Evolutionary conservation across 345 rosid species (phyloP).

Genomic region (Syzygium oleosum): DNA sequence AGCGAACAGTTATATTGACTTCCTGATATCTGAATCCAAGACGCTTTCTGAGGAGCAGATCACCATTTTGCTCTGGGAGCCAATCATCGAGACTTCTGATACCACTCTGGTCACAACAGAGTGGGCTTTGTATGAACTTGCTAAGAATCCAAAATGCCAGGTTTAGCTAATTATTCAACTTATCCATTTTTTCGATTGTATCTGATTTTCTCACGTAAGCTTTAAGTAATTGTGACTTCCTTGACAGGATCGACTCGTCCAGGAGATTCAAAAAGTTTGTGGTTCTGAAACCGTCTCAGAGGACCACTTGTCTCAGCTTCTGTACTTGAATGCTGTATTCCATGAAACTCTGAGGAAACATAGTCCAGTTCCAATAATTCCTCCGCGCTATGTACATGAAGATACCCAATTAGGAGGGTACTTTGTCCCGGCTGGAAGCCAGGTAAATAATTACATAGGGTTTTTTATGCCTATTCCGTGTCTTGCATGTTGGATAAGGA

Average conservation of each 20-base stretch:
- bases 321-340: constrained; percentile 56
- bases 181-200: neutral
- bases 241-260: constrained; percentile 38
- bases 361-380: constrained; percentile 71
- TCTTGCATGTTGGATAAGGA: neutral
- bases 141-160: constrained; percentile 51
- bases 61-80: constrained; percentile 66
- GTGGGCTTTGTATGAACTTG: constrained; percentile 90
- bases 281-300: constrained; percentile 53
- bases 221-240: neutral
- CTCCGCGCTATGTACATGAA: constrained; percentile 67
- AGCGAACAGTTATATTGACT: constrained; percentile 42
- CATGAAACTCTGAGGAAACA: constrained; percentile 83
- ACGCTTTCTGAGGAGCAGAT: constrained; percentile 56
- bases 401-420: constrained; percentile 76
- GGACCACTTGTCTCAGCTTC: constrained; percentile 47
- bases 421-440: constrained; percentile 56
- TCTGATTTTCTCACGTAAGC: neutral
- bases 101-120: constrained; percentile 79
- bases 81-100: constrained; percentile 65
- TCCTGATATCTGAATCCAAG: constrained; percentile 49
- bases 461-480: neutral
- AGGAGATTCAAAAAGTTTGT: constrained; percentile 38
- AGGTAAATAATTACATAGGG: constrained; percentile 22
- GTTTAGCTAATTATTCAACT: constrained; percentile 10